Conservation (phyloP, 1,284 basidiomycete species). For the Malassezia sp. region DNA sequence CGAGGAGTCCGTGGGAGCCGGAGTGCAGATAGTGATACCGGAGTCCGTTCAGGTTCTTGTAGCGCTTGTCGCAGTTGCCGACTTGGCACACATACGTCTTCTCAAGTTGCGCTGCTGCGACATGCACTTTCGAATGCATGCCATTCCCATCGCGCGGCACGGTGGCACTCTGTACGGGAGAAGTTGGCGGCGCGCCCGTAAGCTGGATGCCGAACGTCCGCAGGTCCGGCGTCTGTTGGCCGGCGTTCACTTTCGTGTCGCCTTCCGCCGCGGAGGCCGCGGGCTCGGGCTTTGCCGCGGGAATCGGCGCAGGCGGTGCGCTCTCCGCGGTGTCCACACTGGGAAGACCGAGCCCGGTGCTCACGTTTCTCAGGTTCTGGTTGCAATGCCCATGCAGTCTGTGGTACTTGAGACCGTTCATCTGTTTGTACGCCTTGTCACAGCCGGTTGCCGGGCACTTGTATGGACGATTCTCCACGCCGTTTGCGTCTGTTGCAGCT, state of each 20-base stretch:
- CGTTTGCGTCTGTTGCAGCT: slow-evolving; percentile 12
- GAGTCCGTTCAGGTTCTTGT: slow-evolving; percentile 62
- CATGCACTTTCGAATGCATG: background rate
- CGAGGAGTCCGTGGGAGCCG: slow-evolving; percentile 62
- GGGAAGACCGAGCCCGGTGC: slow-evolving; percentile 15
- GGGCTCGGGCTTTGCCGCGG: too few species aligned
- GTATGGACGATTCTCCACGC: slow-evolving; percentile 65
- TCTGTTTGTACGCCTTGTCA: slow-evolving; percentile 97
- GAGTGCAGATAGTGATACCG: slow-evolving; percentile 94
- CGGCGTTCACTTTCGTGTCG: too few species aligned
- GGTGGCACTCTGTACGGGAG: too few species aligned
- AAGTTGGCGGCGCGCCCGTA: too few species aligned
- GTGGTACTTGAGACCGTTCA: slow-evolving; percentile 91
- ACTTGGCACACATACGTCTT: slow-evolving; percentile 42
- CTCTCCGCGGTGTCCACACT: background rate
- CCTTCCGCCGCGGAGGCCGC: too few species aligned
- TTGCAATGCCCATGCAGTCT: slow-evolving; percentile 78
- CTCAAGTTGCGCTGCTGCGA: slow-evolving; percentile 6
- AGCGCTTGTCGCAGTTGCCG: slow-evolving; percentile 66
- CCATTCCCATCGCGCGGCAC: background rate
- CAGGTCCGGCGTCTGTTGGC: background rate
- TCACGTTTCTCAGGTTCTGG: slow-evolving; percentile 25
- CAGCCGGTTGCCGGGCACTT: slow-evolving; percentile 91
- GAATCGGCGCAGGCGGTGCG: too few species aligned
- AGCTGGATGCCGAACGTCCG: too few species aligned